Evolutionary conservation across 179 eudicot species (phyloP).

Genomic region (Sideroxylon spinosum): DNA sequence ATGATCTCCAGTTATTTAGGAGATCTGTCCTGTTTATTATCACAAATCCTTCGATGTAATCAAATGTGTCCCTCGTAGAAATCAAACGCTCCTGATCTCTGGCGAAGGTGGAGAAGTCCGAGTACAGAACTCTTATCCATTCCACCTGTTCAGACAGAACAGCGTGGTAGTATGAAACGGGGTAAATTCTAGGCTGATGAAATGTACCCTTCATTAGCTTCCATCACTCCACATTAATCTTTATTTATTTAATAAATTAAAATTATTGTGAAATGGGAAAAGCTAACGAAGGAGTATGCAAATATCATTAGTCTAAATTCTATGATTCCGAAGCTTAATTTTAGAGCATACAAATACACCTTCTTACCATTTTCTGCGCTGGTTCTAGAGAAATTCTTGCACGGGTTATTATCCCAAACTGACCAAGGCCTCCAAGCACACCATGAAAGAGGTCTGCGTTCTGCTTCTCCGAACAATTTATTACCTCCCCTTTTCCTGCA

Average conservation of each 20-base stretch:
- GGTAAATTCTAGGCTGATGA: no score
- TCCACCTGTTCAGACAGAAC: constrained; percentile 54
- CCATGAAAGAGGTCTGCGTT: constrained; percentile 74
- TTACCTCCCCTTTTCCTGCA: constrained; percentile 78
- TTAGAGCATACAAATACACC: not conserved
- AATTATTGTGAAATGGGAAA: no score
- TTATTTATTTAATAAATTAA: no score
- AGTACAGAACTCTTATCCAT: constrained; percentile 89
- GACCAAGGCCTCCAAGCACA: constrained; percentile 91
- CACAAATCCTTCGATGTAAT: constrained; percentile 90
- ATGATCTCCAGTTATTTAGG: constrained; percentile 71
- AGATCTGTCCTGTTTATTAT: constrained; percentile 68
- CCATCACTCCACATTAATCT: no score
- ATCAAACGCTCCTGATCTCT: constrained; percentile 80
- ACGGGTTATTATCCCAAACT: constrained; percentile 79
- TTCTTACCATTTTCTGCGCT: constrained; percentile 60
- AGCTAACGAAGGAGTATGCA: no score
- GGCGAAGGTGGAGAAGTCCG: constrained; percentile 68
- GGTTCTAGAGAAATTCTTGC: constrained; percentile 74
- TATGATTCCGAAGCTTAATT: no score
- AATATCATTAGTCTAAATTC: no score
- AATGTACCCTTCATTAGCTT: no score
- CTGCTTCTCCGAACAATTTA: constrained; percentile 61
- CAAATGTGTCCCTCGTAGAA: constrained; percentile 59
- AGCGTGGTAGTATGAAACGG: not conserved